phyloP scores from a whole-genome alignment of 2,329 filamentous ascomycete species.

The Chalara sp. region DNA sequence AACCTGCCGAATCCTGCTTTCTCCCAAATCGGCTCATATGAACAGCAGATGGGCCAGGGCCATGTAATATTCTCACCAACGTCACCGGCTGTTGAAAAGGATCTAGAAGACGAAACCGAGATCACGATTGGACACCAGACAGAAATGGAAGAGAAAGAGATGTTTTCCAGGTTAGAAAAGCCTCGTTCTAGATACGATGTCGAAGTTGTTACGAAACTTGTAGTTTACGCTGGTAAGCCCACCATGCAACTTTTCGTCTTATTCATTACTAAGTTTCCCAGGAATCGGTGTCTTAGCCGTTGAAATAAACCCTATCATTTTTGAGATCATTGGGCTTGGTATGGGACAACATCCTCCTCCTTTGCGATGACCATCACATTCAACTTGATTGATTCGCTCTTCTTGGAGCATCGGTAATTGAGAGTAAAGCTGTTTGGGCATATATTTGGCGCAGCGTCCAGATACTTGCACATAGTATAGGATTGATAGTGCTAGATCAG shows the following conservation, averaged over 20 bases:
- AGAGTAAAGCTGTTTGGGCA: too few species aligned
- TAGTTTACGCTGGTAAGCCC: conserved; percentile 80
- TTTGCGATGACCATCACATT: not conserved
- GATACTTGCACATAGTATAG: too few species aligned
- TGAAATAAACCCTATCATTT: conserved; percentile 35
- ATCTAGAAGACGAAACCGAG: conserved; percentile 28
- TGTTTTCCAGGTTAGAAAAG: conserved; percentile 78
- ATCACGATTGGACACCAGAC: conserved; percentile 40
- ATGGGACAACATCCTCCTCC: conserved; percentile 20
- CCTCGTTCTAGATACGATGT: conserved; percentile 93
- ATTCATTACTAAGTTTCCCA: conserved; percentile 28
- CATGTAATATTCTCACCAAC: conserved; percentile 32
- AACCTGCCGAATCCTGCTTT: conserved; percentile 39
- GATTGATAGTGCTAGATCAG: too few species aligned
- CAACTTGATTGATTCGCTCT: too few species aligned
- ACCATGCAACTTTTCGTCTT: not conserved
- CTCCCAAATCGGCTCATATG: conserved; percentile 53
- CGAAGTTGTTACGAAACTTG: conserved; percentile 94
- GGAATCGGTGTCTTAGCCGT: conserved; percentile 77
- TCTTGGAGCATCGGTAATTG: too few species aligned
- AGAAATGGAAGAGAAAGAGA: conserved; percentile 58
- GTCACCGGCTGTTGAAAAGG: conserved; percentile 22
- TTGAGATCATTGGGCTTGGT: conserved; percentile 35
- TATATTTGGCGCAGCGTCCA: too few species aligned
- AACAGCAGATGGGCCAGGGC: conserved; percentile 68